These are phyloP conservation scores for Xenoacremonium recifei DNA, from an alignment of 2,329 filamentous ascomycete genomes.

Conservation along the genomic window DNA sequence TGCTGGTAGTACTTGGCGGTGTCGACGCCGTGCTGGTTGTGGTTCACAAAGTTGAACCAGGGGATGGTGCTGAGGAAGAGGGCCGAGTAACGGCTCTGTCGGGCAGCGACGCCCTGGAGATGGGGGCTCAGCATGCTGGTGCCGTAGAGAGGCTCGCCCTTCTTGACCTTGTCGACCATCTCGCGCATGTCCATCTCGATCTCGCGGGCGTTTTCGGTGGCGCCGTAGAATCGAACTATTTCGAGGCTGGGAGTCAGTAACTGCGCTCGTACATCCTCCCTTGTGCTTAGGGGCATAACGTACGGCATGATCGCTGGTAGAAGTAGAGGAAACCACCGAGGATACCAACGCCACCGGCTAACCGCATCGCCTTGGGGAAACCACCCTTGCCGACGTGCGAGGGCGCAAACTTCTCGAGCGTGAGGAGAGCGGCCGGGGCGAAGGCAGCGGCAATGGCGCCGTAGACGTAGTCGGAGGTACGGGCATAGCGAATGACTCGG, in stretches of 20 bases:
- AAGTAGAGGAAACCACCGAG: constrained; percentile 80
- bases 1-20: constrained; percentile 98
- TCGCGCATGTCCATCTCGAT: constrained; percentile 95
- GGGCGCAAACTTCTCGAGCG: constrained; percentile 82
- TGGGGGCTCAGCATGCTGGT: constrained; percentile 75
- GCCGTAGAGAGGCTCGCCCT: constrained; percentile 86
- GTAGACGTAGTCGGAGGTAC: constrained; percentile 76
- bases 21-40: constrained; percentile 92
- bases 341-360: constrained; percentile 70
- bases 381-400: constrained; percentile 81
- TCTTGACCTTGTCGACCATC: constrained; percentile 97
- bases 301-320: constrained; percentile 82
- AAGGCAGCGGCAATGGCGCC: constrained; percentile 68
- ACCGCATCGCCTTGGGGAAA: constrained; percentile 79
- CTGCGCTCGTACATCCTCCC: too few species aligned
- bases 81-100: constrained; percentile 89
- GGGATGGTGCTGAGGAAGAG: constrained; percentile 82
- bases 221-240: constrained; percentile 93
- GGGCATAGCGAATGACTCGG: constrained; percentile 84
- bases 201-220: constrained; percentile 88
- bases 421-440: constrained; percentile 70
- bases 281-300: too few species aligned
- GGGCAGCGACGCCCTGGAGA: constrained; percentile 88
- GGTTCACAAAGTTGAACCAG: constrained; percentile 99
- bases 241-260: too few species aligned